These are phyloP conservation scores for Gomphus bonarii DNA, from an alignment of 1,284 basidiomycete species.

Conservation along the genomic window DNA sequence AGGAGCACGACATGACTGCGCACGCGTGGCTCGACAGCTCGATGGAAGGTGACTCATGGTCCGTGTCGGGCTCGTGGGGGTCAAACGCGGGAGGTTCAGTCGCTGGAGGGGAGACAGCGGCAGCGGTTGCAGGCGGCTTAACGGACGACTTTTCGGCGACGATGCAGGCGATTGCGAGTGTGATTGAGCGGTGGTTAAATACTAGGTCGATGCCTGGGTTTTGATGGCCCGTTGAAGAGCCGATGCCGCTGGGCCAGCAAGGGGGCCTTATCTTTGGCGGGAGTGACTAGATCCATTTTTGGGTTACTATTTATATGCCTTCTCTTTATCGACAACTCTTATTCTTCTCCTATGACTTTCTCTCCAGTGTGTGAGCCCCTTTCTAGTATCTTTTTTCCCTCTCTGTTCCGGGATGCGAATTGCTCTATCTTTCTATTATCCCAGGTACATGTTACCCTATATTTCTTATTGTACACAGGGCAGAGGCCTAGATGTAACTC, in stretches of 20 bases:
- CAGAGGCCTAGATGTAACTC: too few species aligned
- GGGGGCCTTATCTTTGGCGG: not conserved
- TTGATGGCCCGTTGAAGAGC: constrained; percentile 5
- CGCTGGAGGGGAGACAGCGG: not conserved
- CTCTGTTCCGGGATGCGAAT: too few species aligned
- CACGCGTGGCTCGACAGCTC: not conserved
- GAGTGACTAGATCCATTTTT: too few species aligned
- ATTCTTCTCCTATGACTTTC: too few species aligned
- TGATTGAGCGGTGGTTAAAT: constrained; percentile 9
- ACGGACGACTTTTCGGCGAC: constrained; percentile 3
- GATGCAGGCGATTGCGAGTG: constrained; percentile 9
- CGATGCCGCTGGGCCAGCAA: not conserved
- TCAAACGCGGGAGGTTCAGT: not conserved
- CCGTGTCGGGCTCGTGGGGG: not conserved
- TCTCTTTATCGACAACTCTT: too few species aligned
- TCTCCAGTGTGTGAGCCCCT: too few species aligned
- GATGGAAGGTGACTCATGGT: not conserved
- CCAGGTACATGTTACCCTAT: too few species aligned
- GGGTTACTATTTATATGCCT: too few species aligned
- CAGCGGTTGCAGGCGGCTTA: not conserved
- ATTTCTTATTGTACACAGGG: too few species aligned
- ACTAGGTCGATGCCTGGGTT: constrained; percentile 9
- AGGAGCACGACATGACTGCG: not conserved
- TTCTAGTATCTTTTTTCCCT: too few species aligned
- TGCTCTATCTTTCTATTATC: too few species aligned